A percentile compares a stretch with the other conserved stretches of the same genome.
These are phyloP conservation scores for Achaetomiella virescens DNA, from an alignment of 495 filamentous ascomycete genomes.

Conservation along the genomic window DNA sequence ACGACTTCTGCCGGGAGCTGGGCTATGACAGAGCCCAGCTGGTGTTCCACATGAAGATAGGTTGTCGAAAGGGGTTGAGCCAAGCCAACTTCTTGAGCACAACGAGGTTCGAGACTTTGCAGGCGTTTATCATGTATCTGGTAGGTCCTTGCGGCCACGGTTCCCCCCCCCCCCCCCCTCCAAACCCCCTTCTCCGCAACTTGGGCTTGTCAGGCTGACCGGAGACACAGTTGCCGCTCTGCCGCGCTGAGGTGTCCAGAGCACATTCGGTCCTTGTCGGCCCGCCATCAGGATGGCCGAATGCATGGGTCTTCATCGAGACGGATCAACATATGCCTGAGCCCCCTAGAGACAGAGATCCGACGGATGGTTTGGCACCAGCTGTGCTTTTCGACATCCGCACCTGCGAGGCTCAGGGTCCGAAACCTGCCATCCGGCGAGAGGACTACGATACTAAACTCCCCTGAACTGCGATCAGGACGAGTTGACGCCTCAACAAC, in stretches of 20 bases:
- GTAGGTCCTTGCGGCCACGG: constrained; percentile 34
- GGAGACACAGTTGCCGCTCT: constrained; percentile 54
- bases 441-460: constrained; percentile 68
- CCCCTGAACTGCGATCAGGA: constrained; percentile 62
- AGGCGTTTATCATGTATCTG: constrained; percentile 69
- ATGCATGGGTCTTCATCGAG: constrained; percentile 70
- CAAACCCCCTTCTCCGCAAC: too few relatives aligned
- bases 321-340: constrained; percentile 57
- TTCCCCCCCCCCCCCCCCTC: too few relatives aligned
- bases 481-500: constrained; percentile 40
- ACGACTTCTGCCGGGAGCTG: constrained; percentile 41
- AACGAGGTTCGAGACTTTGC: constrained; percentile 62
- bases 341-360: constrained; percentile 63
- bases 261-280: constrained; percentile 65
- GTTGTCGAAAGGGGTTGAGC: constrained; percentile 57
- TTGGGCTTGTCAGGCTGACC: constrained; percentile 10
- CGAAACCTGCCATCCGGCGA: constrained; percentile 55
- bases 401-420: constrained; percentile 70
- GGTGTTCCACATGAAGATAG: constrained; percentile 55
- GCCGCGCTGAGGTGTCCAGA: constrained; percentile 61
- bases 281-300: constrained; percentile 64
- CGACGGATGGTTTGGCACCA: constrained; percentile 73
- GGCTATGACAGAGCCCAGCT: constrained; percentile 46
- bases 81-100: constrained; percentile 64
- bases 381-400: constrained; percentile 70